Base-by-base conservation (phyloP, 2,329 filamentous ascomycete species). In the Fusarium virguliforme region DNA sequence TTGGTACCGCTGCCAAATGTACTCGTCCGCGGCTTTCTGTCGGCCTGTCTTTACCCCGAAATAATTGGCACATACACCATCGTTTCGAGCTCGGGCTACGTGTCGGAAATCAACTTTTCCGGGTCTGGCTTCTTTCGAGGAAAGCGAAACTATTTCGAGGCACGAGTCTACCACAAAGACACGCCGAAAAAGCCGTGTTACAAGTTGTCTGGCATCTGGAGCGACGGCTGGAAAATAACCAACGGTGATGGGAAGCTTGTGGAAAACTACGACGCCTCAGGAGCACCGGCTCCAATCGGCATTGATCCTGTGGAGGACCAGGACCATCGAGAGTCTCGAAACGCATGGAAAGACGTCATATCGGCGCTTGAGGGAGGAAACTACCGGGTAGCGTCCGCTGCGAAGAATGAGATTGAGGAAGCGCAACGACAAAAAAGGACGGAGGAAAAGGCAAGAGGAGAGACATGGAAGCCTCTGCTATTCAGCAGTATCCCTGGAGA, bases 321-420 rank as follows among this genome's bases (percentile, higher is more conserved):
- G 81, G 92, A 95, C 70, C 87, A 92, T 2, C 90, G 94, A 76
- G 94, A 97, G 83, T 92, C 92, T 8, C 87, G 94, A 10, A 87
- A 89, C 40, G 94, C 94, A 1, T 97, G 94, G 94, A 84, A 85
- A 34, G 91, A 91, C 68, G 94, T 97, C 3, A 91, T 93, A 0
- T 85, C 86, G 4, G 92, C 90, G 26, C 92, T 97, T 63, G 81
- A 85, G n/a, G 85, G 85, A 64, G 92, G 92, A 26, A 91, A 97
- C 76, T 92, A 95, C 87, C 89, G 94, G 62, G 84, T 85, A 6
- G 92, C 92, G 0, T 88, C 89, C 0, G 80, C 81, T 0, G 91
- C 94, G 77, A 97, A 97, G 83, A 88, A 87, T 8, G 90, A 91
- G 77, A 92, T 97, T 62, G 94, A 97, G 80, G 91, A 95, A 75